phyloP scores from a whole-genome alignment of 2,329 filamentous ascomycete genomes.

The Penicillium digitatum region DNA sequence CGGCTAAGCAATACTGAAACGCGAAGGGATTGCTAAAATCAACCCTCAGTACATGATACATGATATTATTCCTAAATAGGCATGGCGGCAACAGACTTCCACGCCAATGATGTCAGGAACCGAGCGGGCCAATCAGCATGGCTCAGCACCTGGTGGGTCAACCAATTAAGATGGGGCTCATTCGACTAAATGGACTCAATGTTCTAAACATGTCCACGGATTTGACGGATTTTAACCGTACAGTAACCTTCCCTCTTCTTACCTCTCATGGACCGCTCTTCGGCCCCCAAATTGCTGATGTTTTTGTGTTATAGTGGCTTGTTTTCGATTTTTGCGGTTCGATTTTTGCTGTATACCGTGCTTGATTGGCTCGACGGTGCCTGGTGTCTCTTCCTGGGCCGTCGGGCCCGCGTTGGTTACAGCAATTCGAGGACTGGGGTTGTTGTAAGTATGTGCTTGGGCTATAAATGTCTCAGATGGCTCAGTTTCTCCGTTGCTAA shows the following conservation, averaged over 20 bases:
- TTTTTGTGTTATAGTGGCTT: neutral
- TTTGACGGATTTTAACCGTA: neutral
- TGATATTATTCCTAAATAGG: constrained; percentile 15
- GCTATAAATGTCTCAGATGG: neutral
- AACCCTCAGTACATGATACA: constrained; percentile 8
- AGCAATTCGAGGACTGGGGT: neutral
- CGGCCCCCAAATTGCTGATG: neutral
- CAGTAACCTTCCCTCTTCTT: neutral
- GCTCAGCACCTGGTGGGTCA: neutral
- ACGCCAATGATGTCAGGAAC: constrained; percentile 21
- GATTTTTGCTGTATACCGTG: neutral
- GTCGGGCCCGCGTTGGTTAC: neutral
- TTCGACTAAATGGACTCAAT: neutral
- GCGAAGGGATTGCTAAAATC: constrained; percentile 7
- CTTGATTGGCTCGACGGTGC: neutral
- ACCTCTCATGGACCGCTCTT: neutral
- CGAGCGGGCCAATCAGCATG: constrained; percentile 18
- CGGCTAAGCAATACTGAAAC: constrained; percentile 16
- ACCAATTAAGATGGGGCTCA: neutral
- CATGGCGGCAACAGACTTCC: constrained; percentile 4
- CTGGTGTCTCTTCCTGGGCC: neutral
- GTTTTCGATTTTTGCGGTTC: neutral
- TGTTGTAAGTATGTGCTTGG: neutral
- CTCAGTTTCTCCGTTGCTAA: neutral
- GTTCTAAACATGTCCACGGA: constrained; percentile 7